These are phyloP conservation scores for Phytophthora nicotianae DNA, from an alignment of 352 stramenopile genomes.

Conservation along the genomic window DNA sequence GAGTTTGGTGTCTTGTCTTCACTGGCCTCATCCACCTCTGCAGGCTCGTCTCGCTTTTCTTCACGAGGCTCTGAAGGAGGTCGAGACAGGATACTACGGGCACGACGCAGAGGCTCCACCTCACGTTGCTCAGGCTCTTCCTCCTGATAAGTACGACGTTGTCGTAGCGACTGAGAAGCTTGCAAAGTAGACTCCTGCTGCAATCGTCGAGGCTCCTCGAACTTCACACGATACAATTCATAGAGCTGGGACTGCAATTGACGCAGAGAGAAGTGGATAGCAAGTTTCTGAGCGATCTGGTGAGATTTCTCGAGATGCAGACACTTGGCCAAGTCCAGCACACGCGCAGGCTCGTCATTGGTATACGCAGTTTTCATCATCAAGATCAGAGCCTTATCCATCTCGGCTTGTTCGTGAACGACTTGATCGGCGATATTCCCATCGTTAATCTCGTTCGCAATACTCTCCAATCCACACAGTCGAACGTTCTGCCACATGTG, in stretches of 20 bases:
- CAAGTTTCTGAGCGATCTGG: conserved; percentile 84
- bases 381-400: conserved; percentile 85
- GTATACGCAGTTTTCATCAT: conserved; percentile 84
- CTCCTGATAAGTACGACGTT: conserved; percentile 15
- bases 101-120: conserved; percentile 39
- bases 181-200: conserved; percentile 22
- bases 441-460: conserved; percentile 37
- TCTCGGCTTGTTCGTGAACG: conserved; percentile 73
- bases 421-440: conserved; percentile 39
- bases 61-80: conserved; percentile 33
- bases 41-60: conserved; percentile 8
- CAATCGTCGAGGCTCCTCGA: conserved; percentile 41
- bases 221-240: conserved; percentile 68
- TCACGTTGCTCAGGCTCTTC: conserved; percentile 15
- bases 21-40: conserved; percentile 10
- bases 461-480: conserved; percentile 39
- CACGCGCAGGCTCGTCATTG: conserved; percentile 67
- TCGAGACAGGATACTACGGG: conserved; percentile 44
- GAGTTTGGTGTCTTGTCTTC: conserved; percentile 14
- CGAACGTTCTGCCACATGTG: conserved; percentile 78
- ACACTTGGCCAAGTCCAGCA: conserved; percentile 82
- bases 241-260: conserved; percentile 78
- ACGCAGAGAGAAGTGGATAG: conserved; percentile 77
- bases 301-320: conserved; percentile 84
- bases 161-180: conserved; percentile 20